These are phyloP conservation scores for Nissolia schottii DNA, from an alignment of 306 rosid genomes.

Conservation along the genomic window DNA sequence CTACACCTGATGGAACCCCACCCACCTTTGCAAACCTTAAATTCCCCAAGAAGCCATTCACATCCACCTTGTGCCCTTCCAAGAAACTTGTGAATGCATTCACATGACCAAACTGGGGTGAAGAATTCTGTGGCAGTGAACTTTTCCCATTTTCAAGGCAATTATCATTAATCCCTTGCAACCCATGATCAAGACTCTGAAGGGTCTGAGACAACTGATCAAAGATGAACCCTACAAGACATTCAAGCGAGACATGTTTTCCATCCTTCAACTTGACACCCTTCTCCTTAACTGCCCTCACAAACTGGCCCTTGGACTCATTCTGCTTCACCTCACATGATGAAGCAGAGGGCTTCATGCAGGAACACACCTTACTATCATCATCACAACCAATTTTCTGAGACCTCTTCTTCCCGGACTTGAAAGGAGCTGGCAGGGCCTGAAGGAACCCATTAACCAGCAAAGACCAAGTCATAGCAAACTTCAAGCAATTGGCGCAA, in stretches of 20 bases:
- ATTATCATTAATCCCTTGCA: conserved; percentile 37
- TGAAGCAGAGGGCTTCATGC: conserved; percentile 46
- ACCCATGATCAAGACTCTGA: conserved; percentile 54
- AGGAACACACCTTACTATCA: conserved; percentile 47
- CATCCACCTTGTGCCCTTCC: conserved; percentile 67
- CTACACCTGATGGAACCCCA: conserved; percentile 67
- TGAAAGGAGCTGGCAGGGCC: conserved; percentile 80
- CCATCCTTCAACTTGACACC: conserved; percentile 44
- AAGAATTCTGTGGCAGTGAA: conserved; percentile 19
- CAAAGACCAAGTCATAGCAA: conserved; percentile 78
- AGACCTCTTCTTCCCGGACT: conserved; percentile 58
- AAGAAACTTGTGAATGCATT: conserved; percentile 48
- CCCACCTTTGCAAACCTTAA: conserved; percentile 92
- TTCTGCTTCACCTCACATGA: conserved; percentile 52
- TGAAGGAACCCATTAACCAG: conserved; percentile 66
- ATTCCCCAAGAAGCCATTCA: conserved; percentile 82
- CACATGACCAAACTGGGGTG: conserved; percentile 49
- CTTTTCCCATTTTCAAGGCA: conserved; percentile 25
- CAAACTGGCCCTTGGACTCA: conserved; percentile 40
- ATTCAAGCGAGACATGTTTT: conserved; percentile 57
- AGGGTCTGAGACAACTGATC: conserved; percentile 63
- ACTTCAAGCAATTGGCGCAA: conserved; percentile 74
- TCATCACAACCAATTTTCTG: conserved; percentile 47
- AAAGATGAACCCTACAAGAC: conserved; percentile 67
- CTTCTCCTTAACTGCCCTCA: conserved; percentile 27